These are phyloP conservation scores for Phallus indusiatus DNA, from an alignment of 768 basidiomycete genomes.

Conservation along the genomic window DNA sequence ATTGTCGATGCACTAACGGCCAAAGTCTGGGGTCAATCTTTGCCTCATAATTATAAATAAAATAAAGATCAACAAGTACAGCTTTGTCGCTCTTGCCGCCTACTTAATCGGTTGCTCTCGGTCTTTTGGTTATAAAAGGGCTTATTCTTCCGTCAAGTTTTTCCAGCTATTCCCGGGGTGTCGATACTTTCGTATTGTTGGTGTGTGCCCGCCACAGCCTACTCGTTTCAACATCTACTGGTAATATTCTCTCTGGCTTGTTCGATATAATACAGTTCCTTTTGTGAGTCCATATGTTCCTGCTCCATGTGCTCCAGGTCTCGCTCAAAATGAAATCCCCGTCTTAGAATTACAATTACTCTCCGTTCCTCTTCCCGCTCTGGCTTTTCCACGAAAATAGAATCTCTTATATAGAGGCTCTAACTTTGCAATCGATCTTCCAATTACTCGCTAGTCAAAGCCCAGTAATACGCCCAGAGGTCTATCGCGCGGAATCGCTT, in stretches of 20 bases:
- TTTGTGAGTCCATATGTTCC: background rate
- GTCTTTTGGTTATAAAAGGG: background rate
- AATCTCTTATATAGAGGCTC: background rate
- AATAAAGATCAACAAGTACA: background rate
- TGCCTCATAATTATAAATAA: background rate
- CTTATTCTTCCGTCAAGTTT: too few relatives aligned
- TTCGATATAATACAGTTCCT: background rate
- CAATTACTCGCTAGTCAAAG: too few relatives aligned
- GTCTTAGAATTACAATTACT: background rate
- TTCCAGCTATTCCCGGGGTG: too few relatives aligned
- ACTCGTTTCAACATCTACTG: background rate
- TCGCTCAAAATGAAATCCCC: background rate
- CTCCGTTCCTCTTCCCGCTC: background rate
- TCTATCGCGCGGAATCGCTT: background rate
- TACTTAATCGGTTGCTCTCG: background rate
- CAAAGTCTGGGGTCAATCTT: background rate
- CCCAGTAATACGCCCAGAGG: background rate
- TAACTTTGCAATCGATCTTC: too few relatives aligned
- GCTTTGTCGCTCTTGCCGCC: background rate
- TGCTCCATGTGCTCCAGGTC: background rate
- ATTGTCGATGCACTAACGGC: background rate
- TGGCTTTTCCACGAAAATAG: background rate
- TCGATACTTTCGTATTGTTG: too few relatives aligned
- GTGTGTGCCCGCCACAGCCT: background rate
- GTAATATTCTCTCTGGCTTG: background rate